Base-by-base conservation (phyloP, 306 rosid genomes). In the Medicago lupulina region DNA sequence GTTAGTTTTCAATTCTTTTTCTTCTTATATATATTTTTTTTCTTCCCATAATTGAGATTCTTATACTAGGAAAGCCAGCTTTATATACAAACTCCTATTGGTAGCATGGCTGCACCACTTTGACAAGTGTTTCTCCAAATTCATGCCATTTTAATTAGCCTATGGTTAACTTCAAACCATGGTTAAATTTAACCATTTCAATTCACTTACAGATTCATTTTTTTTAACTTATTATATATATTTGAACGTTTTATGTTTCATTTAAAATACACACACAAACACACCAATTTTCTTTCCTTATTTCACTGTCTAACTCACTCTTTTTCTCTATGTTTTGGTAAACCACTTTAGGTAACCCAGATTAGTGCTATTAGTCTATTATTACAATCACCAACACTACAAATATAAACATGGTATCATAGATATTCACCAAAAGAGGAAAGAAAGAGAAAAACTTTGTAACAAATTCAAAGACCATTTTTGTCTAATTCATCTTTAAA, bases 311-410 rank as follows among this genome's bases (percentile, higher is more conserved):
- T 60, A 11, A n/a, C 14, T 50, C 59, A n/a, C 57, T 31, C 3
- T 14, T 14, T 70, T 78, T 80, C 86, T 76, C 76, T 64, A 9
- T 77, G 84, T 82, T 85, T 90, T 85, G 95, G 96, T 93, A 86
- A 93, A 79, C 97, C 83, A 90, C 96, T 85, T 87, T 87, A 81
- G 93, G 89, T 88, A 58, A 87, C 86, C 88, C 91, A 83, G 80
- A 71, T 72, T 76, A 71, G 82, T 73, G 67, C 76, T 67, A 58
- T 7, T 47, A 31, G 16, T 39, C 38, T 43, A 47, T n/a, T 65
- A 12, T 11, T 23, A 10, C 17, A 5, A 1, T 12, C 10, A 10
- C 36, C 8, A 18, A 40, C 63, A 44, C 69, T 61, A 41, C 70
- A 70, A 50, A 76, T 65, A 58, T 39, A 75, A 63, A 46, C 21